Percentiles rank a stretch among this genome's conserved stretches.
These are phyloP conservation scores for Centella asiatica DNA, from an alignment of 129 eudicot genomes.

Conservation along the genomic window DNA sequence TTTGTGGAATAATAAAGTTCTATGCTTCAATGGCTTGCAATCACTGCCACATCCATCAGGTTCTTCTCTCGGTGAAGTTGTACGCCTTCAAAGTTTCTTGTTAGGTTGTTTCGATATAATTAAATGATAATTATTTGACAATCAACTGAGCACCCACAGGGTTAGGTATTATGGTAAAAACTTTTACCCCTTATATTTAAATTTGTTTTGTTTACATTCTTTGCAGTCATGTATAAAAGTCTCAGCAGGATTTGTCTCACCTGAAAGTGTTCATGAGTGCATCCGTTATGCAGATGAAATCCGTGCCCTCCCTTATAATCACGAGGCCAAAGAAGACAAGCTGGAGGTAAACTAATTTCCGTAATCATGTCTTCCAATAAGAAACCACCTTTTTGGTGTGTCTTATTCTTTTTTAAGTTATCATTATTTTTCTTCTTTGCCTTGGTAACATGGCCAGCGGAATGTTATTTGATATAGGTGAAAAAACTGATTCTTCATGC, in stretches of 20 bases:
- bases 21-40: no score
- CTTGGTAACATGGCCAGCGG: no score
- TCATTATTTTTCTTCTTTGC: no score
- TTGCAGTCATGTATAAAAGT: slow-evolving; percentile 56
- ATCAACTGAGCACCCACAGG: neutral
- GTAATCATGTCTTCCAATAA: no score
- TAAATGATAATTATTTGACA: neutral
- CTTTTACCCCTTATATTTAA: neutral
- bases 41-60: no score
- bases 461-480: no score
- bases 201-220: neutral
- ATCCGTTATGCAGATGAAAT: slow-evolving; percentile 43
- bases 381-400: no score
- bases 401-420: no score
- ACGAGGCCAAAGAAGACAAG: slow-evolving; percentile 59
- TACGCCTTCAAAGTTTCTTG: neutral
- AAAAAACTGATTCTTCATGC: no score
- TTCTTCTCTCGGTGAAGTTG: no score
- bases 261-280: slow-evolving; percentile 60
- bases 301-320: slow-evolving; percentile 46
- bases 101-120: no score
- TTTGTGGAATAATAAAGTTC: no score
- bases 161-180: neutral
- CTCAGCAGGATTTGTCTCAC: slow-evolving; percentile 53
- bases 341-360: slow-evolving; percentile 47